Evolutionary conservation across 2,329 filamentous ascomycete genomes (phyloP), one percentile per base, ranked within the genome.

Genomic region (Teratosphaeria pseudoeucalypti): DNA sequence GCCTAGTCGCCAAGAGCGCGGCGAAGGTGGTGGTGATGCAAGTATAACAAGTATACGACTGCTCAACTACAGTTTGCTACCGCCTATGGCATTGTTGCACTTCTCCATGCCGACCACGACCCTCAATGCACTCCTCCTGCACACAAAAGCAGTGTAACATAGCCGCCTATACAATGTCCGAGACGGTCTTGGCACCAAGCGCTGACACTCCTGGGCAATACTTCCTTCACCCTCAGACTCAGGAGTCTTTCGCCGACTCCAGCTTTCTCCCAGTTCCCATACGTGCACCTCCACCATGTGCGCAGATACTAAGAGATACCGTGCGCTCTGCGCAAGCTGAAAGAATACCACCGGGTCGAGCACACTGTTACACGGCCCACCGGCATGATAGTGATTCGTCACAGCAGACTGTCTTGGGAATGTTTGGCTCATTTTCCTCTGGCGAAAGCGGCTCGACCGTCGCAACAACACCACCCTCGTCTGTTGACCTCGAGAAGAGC

Each of bases 401-500:
- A 37, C 57, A 66, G 61, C 27, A 49, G 6, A 49, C 16, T 19
- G 16, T 10, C 19, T 54, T 57, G 34, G 43, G 58, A 34, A 62
- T 60, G 49, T 58, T 27, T 23, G 53, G 53, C 34, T 71, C 70
- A 9, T 61, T 70, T 61, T 71, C 68, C n/a, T 70, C 67, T 16
- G 60, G 58, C 14, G 67, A 61, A 34, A 62, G 62, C 26, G 63
- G 60, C 54, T 63, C 66, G 43, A 49, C 43, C 19, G 16, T 9
- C 6, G 60, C 61, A 16, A 67, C 62, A 62, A 68, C 66, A 23
- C 63, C 62, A 2, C 65, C 67, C 34, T 67, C 68, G 12, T 69
- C 68, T 7, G 65, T 70, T 57, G 67, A 71, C 54, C 57, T 70
- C 16, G 70, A 72, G 60, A 72, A 72, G 62, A 62, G 58, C 62